Conservation (phyloP, 2,329 filamentous ascomycete genomes). For the Botryotinia convoluta region DNA sequence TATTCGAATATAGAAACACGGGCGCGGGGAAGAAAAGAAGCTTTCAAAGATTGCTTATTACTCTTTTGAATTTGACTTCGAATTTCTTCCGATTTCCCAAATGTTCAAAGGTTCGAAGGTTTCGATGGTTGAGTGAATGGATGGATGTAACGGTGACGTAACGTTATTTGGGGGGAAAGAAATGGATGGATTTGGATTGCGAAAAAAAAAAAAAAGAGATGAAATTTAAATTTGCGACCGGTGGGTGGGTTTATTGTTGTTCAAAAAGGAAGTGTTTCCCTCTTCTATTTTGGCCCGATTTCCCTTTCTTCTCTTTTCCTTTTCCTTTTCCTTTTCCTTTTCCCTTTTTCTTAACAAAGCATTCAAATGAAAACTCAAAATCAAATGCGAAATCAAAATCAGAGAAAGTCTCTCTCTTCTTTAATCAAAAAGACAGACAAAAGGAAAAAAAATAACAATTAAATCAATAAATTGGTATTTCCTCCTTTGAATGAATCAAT, state of each 20-base stretch:
- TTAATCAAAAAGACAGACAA: not conserved
- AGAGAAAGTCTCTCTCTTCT: not conserved
- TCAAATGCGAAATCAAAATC: not conserved
- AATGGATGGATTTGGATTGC: not conserved
- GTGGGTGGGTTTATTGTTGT: not conserved
- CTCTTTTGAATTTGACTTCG: not conserved
- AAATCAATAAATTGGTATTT: not conserved
- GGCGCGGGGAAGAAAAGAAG: not conserved
- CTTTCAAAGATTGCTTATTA: not conserved
- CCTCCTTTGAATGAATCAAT: not conserved
- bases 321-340: not conserved
- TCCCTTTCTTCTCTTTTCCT: not conserved
- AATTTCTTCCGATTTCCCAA: not conserved
- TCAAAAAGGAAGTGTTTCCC: not conserved
- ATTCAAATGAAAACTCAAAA: not conserved
- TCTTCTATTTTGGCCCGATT: not conserved
- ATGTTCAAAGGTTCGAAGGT: not conserved
- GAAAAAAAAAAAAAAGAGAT: not conserved
- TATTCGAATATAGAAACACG: not conserved
- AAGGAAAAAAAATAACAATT: not conserved
- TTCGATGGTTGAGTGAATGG: not conserved
- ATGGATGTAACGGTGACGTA: not conserved
- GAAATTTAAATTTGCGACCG: not conserved
- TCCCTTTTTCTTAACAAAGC: not conserved
- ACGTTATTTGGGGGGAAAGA: not conserved